Conservation (phyloP, 805 yeast genomes). For the Cyberlindnera petersonii region DNA sequence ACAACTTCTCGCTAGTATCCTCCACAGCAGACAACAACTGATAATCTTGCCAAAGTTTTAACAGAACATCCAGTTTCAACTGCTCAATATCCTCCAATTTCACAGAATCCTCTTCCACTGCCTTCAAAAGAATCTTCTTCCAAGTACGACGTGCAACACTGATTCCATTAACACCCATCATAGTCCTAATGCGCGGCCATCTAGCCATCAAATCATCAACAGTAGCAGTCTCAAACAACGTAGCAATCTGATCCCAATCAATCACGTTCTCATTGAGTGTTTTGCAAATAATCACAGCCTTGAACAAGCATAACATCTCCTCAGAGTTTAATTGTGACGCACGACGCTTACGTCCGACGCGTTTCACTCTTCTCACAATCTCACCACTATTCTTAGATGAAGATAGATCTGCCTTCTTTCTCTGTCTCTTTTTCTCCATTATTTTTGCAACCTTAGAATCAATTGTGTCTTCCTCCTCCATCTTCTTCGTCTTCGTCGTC, state of each 20-base stretch:
- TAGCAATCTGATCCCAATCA: slow-evolving; percentile 60
- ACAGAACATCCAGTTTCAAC: slow-evolving; percentile 47
- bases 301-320: slow-evolving; percentile 37
- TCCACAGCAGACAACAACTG: slow-evolving; percentile 14
- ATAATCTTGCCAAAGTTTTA: slow-evolving; percentile 65
- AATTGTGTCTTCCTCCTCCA: slow-evolving; percentile 2
- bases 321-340: slow-evolving; percentile 16
- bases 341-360: slow-evolving; percentile 20
- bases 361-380: background rate
- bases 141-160: slow-evolving; percentile 53
- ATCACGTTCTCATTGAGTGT: slow-evolving; percentile 54
- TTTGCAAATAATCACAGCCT: slow-evolving; percentile 65
- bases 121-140: slow-evolving; percentile 59
- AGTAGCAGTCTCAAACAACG: slow-evolving; percentile 37
- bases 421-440: background rate
- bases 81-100: slow-evolving; percentile 46
- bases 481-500: slow-evolving; percentile 2
- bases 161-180: slow-evolving; percentile 57
- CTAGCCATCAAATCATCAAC: slow-evolving; percentile 49
- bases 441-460: no score
- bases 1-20: slow-evolving; percentile 27
- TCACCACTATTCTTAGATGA: background rate
- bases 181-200: slow-evolving; percentile 67
- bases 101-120: slow-evolving; percentile 53
- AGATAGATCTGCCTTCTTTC: background rate